A percentile compares a stretch with the other conserved stretches of the same genome.
Conservation (phyloP, 1,284 basidiomycete genomes). For the Peniophora sp. region DNA sequence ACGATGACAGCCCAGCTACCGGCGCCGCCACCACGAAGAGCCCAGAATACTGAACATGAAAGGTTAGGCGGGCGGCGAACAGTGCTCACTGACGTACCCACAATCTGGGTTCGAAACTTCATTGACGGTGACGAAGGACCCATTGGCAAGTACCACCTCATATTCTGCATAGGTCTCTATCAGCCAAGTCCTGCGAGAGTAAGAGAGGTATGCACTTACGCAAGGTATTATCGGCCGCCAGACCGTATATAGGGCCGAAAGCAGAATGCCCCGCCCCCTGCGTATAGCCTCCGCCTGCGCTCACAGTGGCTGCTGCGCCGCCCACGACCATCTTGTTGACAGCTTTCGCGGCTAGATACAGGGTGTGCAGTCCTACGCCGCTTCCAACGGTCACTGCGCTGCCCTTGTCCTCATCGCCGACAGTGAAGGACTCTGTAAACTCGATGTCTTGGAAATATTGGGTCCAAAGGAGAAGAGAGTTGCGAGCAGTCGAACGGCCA, state of each 20-base stretch:
- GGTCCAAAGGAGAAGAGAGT: constrained; percentile 20
- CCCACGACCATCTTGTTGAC: constrained; percentile 21
- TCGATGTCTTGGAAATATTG: constrained; percentile 12
- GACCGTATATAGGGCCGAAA: constrained; percentile 18
- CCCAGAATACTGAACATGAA: constrained; percentile 22
- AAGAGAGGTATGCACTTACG: constrained; percentile 11
- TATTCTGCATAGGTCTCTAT: constrained; percentile 13
- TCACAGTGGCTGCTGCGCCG: constrained; percentile 21
- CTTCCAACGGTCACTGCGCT: constrained; percentile 21
- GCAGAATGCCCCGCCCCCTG: constrained; percentile 25
- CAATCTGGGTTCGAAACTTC: constrained; percentile 9
- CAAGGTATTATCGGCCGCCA: constrained; percentile 22
- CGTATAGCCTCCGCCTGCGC: constrained; percentile 21
- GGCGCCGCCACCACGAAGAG: constrained; percentile 24
- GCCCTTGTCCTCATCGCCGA: constrained; percentile 12
- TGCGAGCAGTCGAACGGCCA: constrained; percentile 23
- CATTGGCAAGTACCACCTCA: constrained; percentile 20
- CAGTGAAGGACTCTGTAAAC: constrained; percentile 19
- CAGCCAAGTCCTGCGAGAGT: background rate
- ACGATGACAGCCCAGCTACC: constrained; percentile 26
- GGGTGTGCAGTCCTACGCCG: constrained; percentile 16
- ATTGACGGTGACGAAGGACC: constrained; percentile 20
- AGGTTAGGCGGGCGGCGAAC: background rate
- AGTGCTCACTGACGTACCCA: constrained; percentile 1
- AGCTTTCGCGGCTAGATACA: constrained; percentile 17